These are phyloP conservation scores for Plasmodium adleri DNA, from an alignment of 169 alveolate genomes.

Conservation along the genomic window DNA sequence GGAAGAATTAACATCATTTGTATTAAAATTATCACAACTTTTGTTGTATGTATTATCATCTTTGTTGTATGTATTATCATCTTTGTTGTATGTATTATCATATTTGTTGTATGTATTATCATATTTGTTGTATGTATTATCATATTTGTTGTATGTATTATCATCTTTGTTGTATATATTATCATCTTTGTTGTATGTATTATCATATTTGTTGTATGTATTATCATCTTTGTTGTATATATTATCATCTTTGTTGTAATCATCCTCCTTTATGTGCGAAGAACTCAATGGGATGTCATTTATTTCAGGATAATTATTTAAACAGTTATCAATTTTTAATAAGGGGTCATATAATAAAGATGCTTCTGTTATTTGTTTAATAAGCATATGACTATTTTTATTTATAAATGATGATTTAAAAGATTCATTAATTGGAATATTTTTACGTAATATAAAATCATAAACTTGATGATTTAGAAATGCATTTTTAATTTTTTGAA, in stretches of 20 bases:
- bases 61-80: too few relatives aligned
- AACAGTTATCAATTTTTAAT: conserved; percentile 6
- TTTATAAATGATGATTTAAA: conserved; percentile 33
- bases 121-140: too few relatives aligned
- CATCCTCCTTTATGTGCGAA: too few relatives aligned
- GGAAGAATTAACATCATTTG: neutral
- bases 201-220: too few relatives aligned
- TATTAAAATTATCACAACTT: neutral
- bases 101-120: too few relatives aligned
- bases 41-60: neutral
- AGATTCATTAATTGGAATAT: conserved; percentile 35
- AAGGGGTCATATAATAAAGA: conserved; percentile 14
- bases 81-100: too few relatives aligned
- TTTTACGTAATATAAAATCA: conserved; percentile 70
- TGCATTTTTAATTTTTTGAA: conserved; percentile 78
- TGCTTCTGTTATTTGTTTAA: conserved; percentile 17
- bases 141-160: too few relatives aligned
- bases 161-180: too few relatives aligned
- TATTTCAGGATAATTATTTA: neutral
- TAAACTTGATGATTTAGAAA: conserved; percentile 84
- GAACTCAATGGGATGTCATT: neutral
- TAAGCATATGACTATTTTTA: conserved; percentile 1
- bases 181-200: too few relatives aligned
- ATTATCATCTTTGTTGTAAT: too few relatives aligned
- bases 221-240: too few relatives aligned